Conservation (phyloP, 148 eudicot genomes). For the Rhododendron simsii region DNA sequence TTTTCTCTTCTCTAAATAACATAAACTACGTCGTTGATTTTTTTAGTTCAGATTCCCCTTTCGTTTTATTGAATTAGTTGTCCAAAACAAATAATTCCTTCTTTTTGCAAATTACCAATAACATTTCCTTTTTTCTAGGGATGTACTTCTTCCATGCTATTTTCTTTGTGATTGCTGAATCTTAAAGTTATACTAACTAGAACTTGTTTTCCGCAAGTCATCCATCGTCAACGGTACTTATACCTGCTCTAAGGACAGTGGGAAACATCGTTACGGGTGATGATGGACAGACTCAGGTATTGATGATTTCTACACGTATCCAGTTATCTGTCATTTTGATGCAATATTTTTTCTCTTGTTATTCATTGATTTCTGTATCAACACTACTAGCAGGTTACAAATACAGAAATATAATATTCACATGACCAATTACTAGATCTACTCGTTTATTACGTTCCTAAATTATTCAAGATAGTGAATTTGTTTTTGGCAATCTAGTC, state of each 20-base stretch:
- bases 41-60: not conserved
- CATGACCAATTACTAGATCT: not conserved
- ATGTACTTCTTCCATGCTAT: not conserved
- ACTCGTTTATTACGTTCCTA: not conserved
- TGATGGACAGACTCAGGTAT: conserved; percentile 47
- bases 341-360: not conserved
- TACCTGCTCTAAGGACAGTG: conserved; percentile 48
- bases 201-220: conserved; percentile 23
- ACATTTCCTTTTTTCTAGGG: not conserved
- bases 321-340: not conserved
- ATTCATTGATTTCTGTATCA: not conserved
- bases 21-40: not conserved
- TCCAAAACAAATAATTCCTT: not conserved
- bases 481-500: not conserved
- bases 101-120: not conserved
- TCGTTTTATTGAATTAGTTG: not conserved
- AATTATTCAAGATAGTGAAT: not conserved
- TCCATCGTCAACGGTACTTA: conserved; percentile 42
- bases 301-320: not conserved
- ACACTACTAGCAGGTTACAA: not conserved
- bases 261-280: conserved; percentile 52
- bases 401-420: not conserved
- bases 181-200: conserved; percentile 8
- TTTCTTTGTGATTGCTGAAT: not conserved
- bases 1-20: not conserved